Evolutionary conservation across 257 asterid species (phyloP).

Genomic region (Solanum habrochaites): DNA sequence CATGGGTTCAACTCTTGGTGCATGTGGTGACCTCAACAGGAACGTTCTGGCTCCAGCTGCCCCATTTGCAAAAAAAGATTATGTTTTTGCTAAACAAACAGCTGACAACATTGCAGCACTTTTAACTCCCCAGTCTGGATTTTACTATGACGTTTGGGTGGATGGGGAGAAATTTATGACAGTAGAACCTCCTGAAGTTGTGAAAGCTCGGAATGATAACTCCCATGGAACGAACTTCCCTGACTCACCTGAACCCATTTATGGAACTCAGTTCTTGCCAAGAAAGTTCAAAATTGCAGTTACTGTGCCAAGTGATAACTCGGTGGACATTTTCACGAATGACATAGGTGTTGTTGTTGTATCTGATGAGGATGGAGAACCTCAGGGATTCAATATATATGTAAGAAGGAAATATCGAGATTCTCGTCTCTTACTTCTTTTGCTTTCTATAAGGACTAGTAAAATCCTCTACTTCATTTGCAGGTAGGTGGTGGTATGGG

Average conservation of each 20-base stretch:
- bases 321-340: conserved; percentile 87
- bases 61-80: conserved; percentile 54
- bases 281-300: conserved; percentile 96
- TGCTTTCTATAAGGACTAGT: background rate
- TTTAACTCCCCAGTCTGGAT: conserved; percentile 94
- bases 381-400: conserved; percentile 85
- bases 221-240: conserved; percentile 88
- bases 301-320: conserved; percentile 87
- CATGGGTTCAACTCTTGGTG: conserved; percentile 98
- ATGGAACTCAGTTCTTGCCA: conserved; percentile 96
- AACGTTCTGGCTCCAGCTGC: conserved; percentile 98
- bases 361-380: conserved; percentile 76
- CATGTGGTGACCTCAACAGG: conserved; percentile 95
- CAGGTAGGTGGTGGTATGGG: conserved; percentile 99
- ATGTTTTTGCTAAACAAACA: conserved; percentile 88
- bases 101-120: conserved; percentile 91
- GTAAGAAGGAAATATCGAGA: conserved; percentile 29
- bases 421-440: background rate
- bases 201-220: conserved; percentile 77
- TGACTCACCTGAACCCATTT: conserved; percentile 89
- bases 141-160: conserved; percentile 97
- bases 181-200: conserved; percentile 90
- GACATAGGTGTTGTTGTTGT: conserved; percentile 85
- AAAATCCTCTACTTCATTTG: conserved; percentile 5
- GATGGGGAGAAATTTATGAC: conserved; percentile 85